Base-by-base conservation (phyloP, 352 stramenopile species). In the Albugo laibachii region DNA sequence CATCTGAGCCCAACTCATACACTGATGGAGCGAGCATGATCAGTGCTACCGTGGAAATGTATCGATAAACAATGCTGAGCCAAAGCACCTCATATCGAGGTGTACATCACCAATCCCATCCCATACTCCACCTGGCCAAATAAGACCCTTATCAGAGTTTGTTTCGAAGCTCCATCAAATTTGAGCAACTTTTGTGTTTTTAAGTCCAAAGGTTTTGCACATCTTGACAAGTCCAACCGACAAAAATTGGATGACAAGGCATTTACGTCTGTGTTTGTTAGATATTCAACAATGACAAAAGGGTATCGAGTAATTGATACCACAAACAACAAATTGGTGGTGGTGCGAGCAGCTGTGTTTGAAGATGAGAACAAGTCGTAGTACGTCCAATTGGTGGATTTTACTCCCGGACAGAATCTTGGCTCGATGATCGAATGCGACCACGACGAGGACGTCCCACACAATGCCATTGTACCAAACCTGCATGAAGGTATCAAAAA, bases 231-330 rank as follows among this genome's bases (percentile, higher is more conserved):
- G n/a, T n/a, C n/a, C 21, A 14, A 42, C n/a, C 14, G 50, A 13
- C 31, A 55, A 35, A 55, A 55, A 18, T 48, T 55, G 13, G 14
- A 35, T 42, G 35, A 35, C 11, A 55, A 55, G 50, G 50, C 45
- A 15, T 36, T 15, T 11, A 41, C 46, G 16, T 55, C 45, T 48
- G 36, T 55, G 13, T 46, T 54, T 13, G 21, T 55, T 15, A 48
- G 48, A n/a, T 55, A 54, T 39, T 47, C 50, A 12, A 27, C 19
- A n/a, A 13, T 15, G 13, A 21, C 21, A 24, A 54, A 48, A 1
- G 50, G 35, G 10, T 55, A 54, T 16, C 40, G 41, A 24, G n/a
- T n/a, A n/a, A n/a, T n/a, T n/a, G n/a, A n/a, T n/a, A n/a, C n/a
- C n/a, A n/a, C n/a, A n/a, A n/a, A n/a, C n/a, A n/a, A n/a, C n/a